Conservation (phyloP, 495 filamentous ascomycete species). For the Penicillium bovifimosum region DNA sequence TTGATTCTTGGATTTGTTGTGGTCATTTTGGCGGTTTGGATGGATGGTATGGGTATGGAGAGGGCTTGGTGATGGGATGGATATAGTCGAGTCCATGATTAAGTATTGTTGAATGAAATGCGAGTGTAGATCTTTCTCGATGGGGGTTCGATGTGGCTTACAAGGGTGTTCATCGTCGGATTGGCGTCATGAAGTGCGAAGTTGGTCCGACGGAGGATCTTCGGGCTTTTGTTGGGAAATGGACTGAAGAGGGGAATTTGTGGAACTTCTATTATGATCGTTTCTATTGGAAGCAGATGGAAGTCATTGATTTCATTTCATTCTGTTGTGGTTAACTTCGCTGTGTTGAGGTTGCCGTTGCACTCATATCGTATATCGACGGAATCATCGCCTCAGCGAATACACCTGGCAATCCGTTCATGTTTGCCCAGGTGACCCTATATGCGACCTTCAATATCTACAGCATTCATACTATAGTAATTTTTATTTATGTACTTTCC, state of each 20-base stretch:
- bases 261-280: no score
- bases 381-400: conserved; percentile 1
- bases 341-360: conserved; percentile 7
- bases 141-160: no score
- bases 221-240: neutral
- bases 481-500: conserved; percentile 3
- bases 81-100: no score
- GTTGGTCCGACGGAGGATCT: neutral
- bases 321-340: no score
- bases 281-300: no score
- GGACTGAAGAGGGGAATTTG: no score
- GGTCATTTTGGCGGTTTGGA: neutral
- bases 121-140: no score
- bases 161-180: neutral
- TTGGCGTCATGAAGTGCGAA: neutral
- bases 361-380: conserved; percentile 5
- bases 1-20: neutral
- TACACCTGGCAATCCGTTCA: conserved; percentile 5
- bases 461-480: neutral
- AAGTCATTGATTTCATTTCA: no score
- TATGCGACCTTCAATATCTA: conserved; percentile 1
- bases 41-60: no score
- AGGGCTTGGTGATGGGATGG: no score
- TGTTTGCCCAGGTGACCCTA: conserved; percentile 4
- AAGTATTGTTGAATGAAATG: no score